Evolutionary conservation across 306 rosid species (phyloP), one percentile per base, ranked within the genome.

Genomic region (Cucurbita argyrosperma): DNA sequence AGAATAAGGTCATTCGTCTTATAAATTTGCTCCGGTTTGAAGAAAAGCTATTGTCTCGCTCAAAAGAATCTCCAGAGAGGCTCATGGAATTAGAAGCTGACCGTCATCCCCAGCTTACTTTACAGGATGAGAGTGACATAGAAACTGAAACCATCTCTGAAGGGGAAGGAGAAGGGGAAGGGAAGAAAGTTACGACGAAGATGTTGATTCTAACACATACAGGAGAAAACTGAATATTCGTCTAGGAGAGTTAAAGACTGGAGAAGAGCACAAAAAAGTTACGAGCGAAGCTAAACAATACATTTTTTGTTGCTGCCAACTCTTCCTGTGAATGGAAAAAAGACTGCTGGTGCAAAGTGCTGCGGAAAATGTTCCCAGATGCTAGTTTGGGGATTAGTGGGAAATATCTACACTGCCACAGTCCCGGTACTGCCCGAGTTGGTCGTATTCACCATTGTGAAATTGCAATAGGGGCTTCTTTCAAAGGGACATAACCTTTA

Each of bases 271-370:
- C 86, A 95, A 80, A 90, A 89, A 83, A 45, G 0, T 83, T 94
- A 86, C 73, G 82, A 87, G 53, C 92, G 95, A 67, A 90, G 96
- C n/a, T 77, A 90, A 94, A 82, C 97, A 94, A 76, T 94, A 90
- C 80, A 79, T n/a, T 94, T 80, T 94, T 94, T 82, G 90, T 90
- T 79, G 98, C 98, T 18, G 97, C n/a, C 98, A 64, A 94, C 98
- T 57, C 98, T 94, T 80, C 98, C 98, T 11, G 84, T 81, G 60
- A 94, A 94, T 81, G 98, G 97, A 77, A 94, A 90, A 90, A 90
- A 86, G 85, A 90, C 98, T 59, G 97, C 97, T 6, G 98, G 97
- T 68, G 88, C 79, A n/a, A n/a, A 51, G 74, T 86, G 64, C 79
- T 94, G 83, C 89, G 90, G 69, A 80, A 89, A 74, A 82, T 90